Evolutionary conservation across 83 land plant species (phyloP), one percentile per base, ranked within the genome.

Genomic region (Isoetes engelmannii): DNA sequence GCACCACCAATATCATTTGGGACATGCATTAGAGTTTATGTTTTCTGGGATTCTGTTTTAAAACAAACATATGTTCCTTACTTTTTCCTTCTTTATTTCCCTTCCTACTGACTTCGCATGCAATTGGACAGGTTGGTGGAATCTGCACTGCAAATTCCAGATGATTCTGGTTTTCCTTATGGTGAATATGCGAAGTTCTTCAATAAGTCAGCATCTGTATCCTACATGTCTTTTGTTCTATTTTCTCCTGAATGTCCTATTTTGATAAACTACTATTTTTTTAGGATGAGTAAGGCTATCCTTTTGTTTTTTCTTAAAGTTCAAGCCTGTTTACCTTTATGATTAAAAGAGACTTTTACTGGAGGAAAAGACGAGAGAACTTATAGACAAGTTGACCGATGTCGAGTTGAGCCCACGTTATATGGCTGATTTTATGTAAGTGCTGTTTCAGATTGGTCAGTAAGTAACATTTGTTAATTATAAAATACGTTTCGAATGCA

Each of bases 401-500:
- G 77, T 68, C 13, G 85, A 89, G 71, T 65, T 75, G 21, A 84
- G 70, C 44, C 66, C 83, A 12, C 68, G 76, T 64, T 66, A 81
- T 15, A 47, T 89, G 5, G 9, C 77, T 69, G 77, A 74, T 45
- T 81, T 82, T 64, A 67, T 89, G 94, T 89, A 83, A 83, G 94
- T 73, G 67, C 51, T 60, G 50, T 20, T 45, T 55, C 60, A 53
- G 47, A 47, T 46, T 10, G 7, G 20, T 1, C 37, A 28, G 37
- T 28, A 28, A 28, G 37, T 28, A 28, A 28, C 1, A 28, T 28
- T 28, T 28, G 37, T 28, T n/a, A n/a, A n/a, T n/a, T 28, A 0
- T 28, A 28, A 28, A 28, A 28, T 28, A 28, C 37, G 1, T 28
- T 28, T 28, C 37, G 1, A 28, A 2, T 28, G 37, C 37, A 28